These are phyloP conservation scores for Neurospora sp. DNA, from an alignment of 495 filamentous ascomycete species.

Conservation along the genomic window DNA sequence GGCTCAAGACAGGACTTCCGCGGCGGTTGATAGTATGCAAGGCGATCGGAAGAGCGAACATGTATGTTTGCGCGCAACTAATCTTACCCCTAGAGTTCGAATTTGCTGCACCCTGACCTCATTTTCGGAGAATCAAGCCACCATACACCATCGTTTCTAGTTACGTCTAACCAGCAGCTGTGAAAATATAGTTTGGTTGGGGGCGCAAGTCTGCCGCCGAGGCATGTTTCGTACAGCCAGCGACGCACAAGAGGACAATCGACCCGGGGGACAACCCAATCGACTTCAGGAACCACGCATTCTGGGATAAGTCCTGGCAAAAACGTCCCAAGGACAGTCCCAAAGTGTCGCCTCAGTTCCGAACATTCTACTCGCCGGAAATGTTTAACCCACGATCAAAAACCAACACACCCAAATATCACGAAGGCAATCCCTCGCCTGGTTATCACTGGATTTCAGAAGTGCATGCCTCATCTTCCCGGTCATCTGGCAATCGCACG, in stretches of 20 bases:
- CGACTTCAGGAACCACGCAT: neutral
- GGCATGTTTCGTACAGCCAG: constrained; percentile 13
- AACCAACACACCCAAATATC: neutral
- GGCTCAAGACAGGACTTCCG: neutral
- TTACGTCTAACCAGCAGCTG: neutral
- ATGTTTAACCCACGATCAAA: neutral
- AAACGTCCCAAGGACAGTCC: neutral
- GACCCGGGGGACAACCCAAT: neutral
- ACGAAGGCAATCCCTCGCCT: neutral
- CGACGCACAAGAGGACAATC: constrained; percentile 12
- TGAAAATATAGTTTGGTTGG: constrained; percentile 9
- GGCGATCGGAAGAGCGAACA: constrained; percentile 10
- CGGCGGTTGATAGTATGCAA: neutral
- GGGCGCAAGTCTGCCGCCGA: constrained; percentile 12
- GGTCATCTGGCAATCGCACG: neutral
- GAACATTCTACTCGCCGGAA: neutral
- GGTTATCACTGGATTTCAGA: neutral
- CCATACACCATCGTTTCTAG: neutral
- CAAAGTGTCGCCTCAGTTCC: neutral
- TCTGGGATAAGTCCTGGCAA: neutral
- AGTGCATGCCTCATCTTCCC: neutral
- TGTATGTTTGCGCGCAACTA: neutral
- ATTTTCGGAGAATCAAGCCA: neutral
- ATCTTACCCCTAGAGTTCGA: neutral
- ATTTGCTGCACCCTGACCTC: neutral